phyloP scores from a whole-genome alignment of 2,329 filamentous ascomycete genomes.

The Microsporum ferrugineum region DNA sequence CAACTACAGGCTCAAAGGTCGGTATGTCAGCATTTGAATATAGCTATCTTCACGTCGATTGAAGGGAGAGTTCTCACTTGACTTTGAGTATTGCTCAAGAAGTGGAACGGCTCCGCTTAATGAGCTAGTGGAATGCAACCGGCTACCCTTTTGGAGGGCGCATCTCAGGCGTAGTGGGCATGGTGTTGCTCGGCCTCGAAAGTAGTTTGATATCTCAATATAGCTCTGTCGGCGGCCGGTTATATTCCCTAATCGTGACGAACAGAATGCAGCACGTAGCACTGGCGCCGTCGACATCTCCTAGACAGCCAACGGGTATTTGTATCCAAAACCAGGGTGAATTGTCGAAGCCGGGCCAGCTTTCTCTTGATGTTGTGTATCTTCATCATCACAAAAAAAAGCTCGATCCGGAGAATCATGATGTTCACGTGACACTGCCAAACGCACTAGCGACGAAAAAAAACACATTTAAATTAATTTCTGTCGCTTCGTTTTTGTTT shows the following conservation, averaged over 20 bases:
- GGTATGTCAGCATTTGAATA: not conserved
- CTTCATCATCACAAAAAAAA: not conserved
- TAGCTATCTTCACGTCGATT: not conserved
- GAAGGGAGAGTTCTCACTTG: slow-evolving; percentile 26
- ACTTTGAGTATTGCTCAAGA: slow-evolving; percentile 10
- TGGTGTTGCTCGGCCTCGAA: slow-evolving; percentile 17
- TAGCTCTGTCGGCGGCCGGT: slow-evolving; percentile 25
- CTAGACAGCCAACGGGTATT: not conserved
- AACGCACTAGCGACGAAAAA: not conserved
- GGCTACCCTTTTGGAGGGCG: not conserved
- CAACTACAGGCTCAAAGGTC: slow-evolving; percentile 25
- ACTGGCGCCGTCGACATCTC: not conserved
- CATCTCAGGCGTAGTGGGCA: slow-evolving; percentile 1
- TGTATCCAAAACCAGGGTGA: not conserved
- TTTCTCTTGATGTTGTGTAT: no score
- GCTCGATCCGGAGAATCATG: not conserved
- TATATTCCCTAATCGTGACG: slow-evolving; percentile 8
- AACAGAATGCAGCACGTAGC: not conserved
- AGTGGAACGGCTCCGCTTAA: slow-evolving; percentile 7
- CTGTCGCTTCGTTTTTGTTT: slow-evolving; percentile 16
- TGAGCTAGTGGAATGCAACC: slow-evolving; percentile 5
- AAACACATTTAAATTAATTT: slow-evolving; percentile 2
- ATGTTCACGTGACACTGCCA: not conserved
- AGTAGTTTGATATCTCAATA: slow-evolving; percentile 29
- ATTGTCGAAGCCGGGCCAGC: not conserved